Base-by-base conservation (phyloP, 768 basidiomycete genomes). In the Lentinula raphanica region DNA sequence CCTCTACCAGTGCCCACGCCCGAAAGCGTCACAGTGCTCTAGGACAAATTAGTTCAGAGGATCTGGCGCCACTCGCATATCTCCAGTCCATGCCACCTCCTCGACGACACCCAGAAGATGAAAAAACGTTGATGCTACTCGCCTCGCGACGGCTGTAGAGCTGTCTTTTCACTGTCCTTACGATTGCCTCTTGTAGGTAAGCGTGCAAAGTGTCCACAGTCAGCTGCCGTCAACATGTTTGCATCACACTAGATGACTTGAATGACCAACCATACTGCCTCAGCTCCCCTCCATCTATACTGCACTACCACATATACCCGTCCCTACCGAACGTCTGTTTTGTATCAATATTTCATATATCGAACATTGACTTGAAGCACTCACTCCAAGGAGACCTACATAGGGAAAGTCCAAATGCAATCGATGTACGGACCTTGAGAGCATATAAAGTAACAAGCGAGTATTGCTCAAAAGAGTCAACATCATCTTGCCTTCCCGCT, bases 41-140 rank as follows among this genome's bases (percentile, higher is more conserved):
- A 19, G 56, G 48, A 44, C 56, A 49, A 19, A 28, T 56, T n/a
- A 40, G 13, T n/a, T 11, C 40, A 21, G 69, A 72, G 49, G 63
- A 65, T 48, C 80, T 90, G 27, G 86, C 86, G 15, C 88, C 88
- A 23, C 75, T 90, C 6, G 76, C 82, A n/a, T 89, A 87, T 68
- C 78, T 88, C 44, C 79, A 87, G 67, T 81, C 79, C 45, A 76
- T 82, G 38, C 78, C 86, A 15, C 84, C 84, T 29, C 80, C 79
- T 45, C 82, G 83, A 65, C 81, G 88, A 54, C 83, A 89, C 63
- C 86, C 87, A 1, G 74, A 86, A 53, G 88, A 90, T 62, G 79
- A 80, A 62, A 74, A 75, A 57, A 74, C 76, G 25, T 68, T 83
- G 57, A 79, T 79, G 65, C 67, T 70, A 13, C 70, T 79, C 56